These are phyloP conservation scores for Naematelia encephala DNA, from an alignment of 768 basidiomycete species.

Conservation along the genomic window DNA sequence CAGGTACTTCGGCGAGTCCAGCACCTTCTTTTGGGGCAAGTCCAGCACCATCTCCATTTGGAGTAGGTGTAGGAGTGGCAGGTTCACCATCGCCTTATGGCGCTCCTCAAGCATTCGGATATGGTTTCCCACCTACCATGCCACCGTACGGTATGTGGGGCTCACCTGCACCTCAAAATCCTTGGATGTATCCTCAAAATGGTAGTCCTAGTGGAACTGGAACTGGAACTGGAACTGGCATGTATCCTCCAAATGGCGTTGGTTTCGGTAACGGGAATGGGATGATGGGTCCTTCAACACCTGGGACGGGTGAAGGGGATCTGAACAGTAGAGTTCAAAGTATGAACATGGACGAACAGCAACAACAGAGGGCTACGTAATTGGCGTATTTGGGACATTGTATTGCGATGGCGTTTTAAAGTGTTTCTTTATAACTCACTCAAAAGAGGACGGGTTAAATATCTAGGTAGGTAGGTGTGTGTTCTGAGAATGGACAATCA, in stretches of 20 bases:
- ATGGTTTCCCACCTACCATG: background rate
- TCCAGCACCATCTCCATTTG: background rate
- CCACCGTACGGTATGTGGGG: background rate
- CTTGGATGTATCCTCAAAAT: conserved; percentile 4
- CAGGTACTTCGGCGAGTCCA: conserved; percentile 2
- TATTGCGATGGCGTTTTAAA: too few relatives aligned
- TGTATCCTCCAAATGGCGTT: too few relatives aligned
- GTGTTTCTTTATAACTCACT: too few relatives aligned
- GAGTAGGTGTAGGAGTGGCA: background rate
- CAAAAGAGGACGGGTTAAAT: too few relatives aligned
- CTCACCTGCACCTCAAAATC: background rate
- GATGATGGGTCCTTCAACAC: too few relatives aligned
- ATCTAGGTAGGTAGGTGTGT: too few relatives aligned
- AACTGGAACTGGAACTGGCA: conserved; percentile 5
- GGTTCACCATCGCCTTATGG: background rate
- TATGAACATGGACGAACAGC: conserved; percentile 3
- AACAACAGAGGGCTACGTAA: background rate
- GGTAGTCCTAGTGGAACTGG: conserved; percentile 4
- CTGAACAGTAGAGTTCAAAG: conserved; percentile 17
- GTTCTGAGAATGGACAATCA: too few relatives aligned
- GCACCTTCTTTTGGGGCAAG: conserved; percentile 1
- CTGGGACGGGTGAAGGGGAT: conserved; percentile 11
- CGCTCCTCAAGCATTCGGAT: background rate
- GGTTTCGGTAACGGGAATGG: too few relatives aligned
- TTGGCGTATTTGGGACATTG: too few relatives aligned